phyloP scores from a whole-genome alignment of 1,139 yeast species.

The Chernovozyma sophiae-reginae region DNA sequence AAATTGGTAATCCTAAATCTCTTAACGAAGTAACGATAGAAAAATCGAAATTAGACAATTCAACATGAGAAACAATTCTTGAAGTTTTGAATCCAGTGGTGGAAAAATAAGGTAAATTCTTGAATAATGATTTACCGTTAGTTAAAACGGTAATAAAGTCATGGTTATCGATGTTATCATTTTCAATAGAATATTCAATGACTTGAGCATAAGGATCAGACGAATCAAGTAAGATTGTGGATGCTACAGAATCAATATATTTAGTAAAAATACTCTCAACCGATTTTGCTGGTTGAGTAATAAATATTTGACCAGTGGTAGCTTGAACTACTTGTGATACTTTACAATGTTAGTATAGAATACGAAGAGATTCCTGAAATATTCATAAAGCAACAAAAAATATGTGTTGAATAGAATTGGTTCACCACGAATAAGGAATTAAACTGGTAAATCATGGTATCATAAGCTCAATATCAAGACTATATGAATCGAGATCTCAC shows the following conservation, averaged over 20 bases:
- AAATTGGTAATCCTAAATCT: conserved; percentile 59
- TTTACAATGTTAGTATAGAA: conserved; percentile 3
- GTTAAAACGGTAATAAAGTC: conserved; percentile 50
- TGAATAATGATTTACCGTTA: conserved; percentile 49
- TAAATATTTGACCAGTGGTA: conserved; percentile 26
- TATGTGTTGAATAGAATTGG: too few species aligned
- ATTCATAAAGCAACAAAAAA: too few species aligned
- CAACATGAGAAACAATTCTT: conserved; percentile 59
- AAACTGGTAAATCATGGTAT: too few species aligned
- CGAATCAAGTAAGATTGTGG: conserved; percentile 36
- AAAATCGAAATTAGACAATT: conserved; percentile 54
- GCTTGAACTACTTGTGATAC: conserved; percentile 4
- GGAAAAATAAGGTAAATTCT: conserved; percentile 53
- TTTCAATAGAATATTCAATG: conserved; percentile 23
- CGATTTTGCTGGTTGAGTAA: conserved; percentile 38
- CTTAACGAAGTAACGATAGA: conserved; percentile 65
- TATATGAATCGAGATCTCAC: too few species aligned
- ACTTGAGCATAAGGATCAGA: conserved; percentile 55
- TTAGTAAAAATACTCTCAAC: conserved; percentile 9
- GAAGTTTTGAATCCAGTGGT: conserved; percentile 31
- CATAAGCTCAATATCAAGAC: too few species aligned
- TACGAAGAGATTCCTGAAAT: too few species aligned
- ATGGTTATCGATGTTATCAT: conserved; percentile 9
- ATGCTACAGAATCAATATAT: conserved; percentile 14
- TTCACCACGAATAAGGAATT: too few species aligned